Percentiles rank a stretch among this genome's conserved stretches.
These are phyloP conservation scores for Ogataea hybrid DNA, from an alignment of 1,139 yeast genomes.

Conservation along the genomic window DNA sequence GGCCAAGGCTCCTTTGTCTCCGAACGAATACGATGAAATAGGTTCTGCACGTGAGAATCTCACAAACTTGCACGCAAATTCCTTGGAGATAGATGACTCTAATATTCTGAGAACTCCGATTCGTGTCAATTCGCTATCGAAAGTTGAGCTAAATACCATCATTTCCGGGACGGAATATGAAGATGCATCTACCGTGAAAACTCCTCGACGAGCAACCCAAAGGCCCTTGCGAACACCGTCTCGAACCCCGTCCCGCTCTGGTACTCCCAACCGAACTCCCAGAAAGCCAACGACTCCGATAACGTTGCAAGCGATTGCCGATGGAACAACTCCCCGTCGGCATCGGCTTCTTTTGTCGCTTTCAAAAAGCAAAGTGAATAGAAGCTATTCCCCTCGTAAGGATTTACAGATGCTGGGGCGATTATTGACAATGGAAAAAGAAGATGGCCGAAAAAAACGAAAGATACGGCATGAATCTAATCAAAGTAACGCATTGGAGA, in stretches of 20 bases:
- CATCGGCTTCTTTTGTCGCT: slow-evolving; percentile 29
- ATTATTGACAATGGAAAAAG: slow-evolving; percentile 27
- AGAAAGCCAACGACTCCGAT: slow-evolving; percentile 31
- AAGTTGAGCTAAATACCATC: not conserved
- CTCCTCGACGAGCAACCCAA: slow-evolving; percentile 16
- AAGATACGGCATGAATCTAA: slow-evolving; percentile 7
- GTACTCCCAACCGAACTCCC: slow-evolving; percentile 23
- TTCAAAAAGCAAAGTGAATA: slow-evolving; percentile 21
- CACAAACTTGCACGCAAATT: too few relatives aligned
- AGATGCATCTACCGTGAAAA: not conserved
- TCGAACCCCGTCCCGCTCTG: slow-evolving; percentile 21
- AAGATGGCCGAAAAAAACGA: slow-evolving; percentile 18
- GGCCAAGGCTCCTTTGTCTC: too few relatives aligned
- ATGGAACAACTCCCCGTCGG: slow-evolving; percentile 30
- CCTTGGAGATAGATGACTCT: too few relatives aligned
- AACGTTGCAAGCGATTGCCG: slow-evolving; percentile 28
- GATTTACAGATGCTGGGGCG: slow-evolving; percentile 31
- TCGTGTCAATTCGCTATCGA: too few relatives aligned
- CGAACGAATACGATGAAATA: too few relatives aligned
- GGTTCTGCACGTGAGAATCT: too few relatives aligned
- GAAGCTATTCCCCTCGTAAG: slow-evolving; percentile 30
- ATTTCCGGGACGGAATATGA: not conserved
- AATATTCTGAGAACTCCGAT: too few relatives aligned
- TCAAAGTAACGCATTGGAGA: slow-evolving; percentile 10
- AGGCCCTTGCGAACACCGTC: slow-evolving; percentile 10